Evolutionary conservation across 768 basidiomycete species (phyloP), one percentile per base, ranked within the genome.

Genomic region (Rhodotorula paludigena): DNA sequence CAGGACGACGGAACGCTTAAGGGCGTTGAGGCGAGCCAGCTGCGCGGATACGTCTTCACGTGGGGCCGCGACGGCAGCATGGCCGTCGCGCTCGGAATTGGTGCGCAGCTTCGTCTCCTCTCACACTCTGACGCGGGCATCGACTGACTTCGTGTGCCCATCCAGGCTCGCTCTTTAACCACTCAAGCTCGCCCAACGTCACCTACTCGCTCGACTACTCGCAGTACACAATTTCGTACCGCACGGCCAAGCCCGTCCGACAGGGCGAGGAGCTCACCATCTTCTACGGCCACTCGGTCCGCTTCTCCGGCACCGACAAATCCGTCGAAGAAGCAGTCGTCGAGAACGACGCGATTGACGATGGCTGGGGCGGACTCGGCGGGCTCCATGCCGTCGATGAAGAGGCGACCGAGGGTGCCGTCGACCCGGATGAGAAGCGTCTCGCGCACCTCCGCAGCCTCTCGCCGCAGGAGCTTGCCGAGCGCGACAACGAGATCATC

Each of bases 81-180:
- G 86, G 91, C 88, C 1, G 81, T 92, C 28, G 86, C 88, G 1
- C 78, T 90, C 1, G 90, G 90, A 5, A 81, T 90, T 33, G 89
- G 89, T 90, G 74, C 38, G 79, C n/a, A n/a, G n/a, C n/a, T 67
- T n/a, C 36, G 51, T 41, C 48, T 23, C 58, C 28, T 30, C 15
- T 38, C 33, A 11, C 9, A 2, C 30, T 39, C 21, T 41, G 25
- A 30, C 14, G 3, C 20, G 21, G 21, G 3, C 33, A 9, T 14
- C 33, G 0, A 20, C 57, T 53, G 7, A 58, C 49, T 9, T 5
- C 36, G 1, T 25, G 6, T 20, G 5, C 47, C 14, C n/a, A 14
- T 20, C 14, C 66, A 89, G 90, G 90, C 9, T 90, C 89, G 5
- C 74, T 92, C 16, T 90, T 92, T 79, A 92, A 90, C 76, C 89